Conservation (phyloP, 2,329 filamentous ascomycete genomes). For the Ceratocystis destructans region DNA sequence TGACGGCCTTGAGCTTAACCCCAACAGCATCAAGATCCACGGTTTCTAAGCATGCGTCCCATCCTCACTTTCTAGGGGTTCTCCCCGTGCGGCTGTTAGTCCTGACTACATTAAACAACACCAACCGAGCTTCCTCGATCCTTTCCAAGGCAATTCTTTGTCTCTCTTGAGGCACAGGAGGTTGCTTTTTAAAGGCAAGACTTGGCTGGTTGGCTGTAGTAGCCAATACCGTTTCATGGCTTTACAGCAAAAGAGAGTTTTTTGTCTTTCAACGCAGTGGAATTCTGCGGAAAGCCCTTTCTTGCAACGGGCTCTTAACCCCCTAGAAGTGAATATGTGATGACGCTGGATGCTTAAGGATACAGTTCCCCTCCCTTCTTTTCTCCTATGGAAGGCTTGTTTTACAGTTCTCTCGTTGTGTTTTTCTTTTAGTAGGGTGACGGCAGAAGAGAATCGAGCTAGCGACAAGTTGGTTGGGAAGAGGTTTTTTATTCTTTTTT, state of each 20-base stretch:
- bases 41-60: conserved; percentile 32
- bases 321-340: too few species aligned
- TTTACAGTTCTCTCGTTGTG: too few species aligned
- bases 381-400: too few species aligned
- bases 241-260: conserved; percentile 8
- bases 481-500: not conserved
- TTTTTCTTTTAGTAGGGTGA: not conserved
- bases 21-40: conserved; percentile 89
- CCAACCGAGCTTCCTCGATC: not conserved
- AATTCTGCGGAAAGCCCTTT: conserved; percentile 17
- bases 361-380: too few species aligned
- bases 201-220: not conserved
- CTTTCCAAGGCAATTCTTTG: not conserved
- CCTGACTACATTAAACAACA: conserved; percentile 3
- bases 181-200: not conserved
- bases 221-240: not conserved
- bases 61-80: conserved; percentile 5
- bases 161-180: not conserved
- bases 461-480: too few species aligned
- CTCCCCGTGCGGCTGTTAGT: conserved; percentile 12
- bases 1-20: conserved; percentile 82
- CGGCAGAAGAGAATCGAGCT: not conserved
- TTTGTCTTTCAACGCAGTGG: conserved; percentile 15
- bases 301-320: conserved; percentile 5
- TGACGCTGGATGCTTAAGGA: too few species aligned